Conservation (phyloP, 371 early-diverging fungal species). For the Parasitella parasitica region DNA sequence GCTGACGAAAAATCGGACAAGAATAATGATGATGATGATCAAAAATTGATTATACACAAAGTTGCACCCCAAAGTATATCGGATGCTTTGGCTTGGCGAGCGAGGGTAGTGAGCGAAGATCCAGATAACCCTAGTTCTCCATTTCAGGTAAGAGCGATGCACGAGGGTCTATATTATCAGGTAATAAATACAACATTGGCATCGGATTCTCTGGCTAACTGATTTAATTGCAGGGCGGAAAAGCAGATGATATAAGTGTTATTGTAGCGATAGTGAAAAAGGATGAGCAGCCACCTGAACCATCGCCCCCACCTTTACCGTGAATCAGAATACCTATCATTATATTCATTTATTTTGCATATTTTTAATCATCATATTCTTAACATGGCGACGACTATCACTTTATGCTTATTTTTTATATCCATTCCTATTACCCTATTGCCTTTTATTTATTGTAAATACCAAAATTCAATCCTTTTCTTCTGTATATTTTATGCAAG, state of each 20-base stretch:
- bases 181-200: constrained; percentile 16
- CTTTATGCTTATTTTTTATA: background rate
- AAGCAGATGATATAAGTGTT: constrained; percentile 80
- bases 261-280: constrained; percentile 63
- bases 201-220: background rate
- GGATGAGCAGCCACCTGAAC: constrained; percentile 22
- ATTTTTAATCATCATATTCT: background rate
- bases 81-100: constrained; percentile 70
- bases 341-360: background rate
- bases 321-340: background rate
- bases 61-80: constrained; percentile 69
- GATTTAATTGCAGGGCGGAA: constrained; percentile 66
- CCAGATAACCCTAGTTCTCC: constrained; percentile 69
- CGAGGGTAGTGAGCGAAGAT: constrained; percentile 77
- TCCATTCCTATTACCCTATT: background rate
- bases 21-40: constrained; percentile 24
- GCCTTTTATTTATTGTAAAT: background rate
- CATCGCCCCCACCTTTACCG: constrained; percentile 26
- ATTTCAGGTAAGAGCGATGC: constrained; percentile 75
- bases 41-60: constrained; percentile 33
- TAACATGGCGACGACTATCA: background rate
- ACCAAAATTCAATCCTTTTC: background rate
- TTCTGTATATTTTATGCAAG: background rate
- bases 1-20: constrained; percentile 41
- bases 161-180: constrained; percentile 71